Evolutionary conservation across 495 filamentous ascomycete species (phyloP).

Genomic region (Penicillium samsonianum): DNA sequence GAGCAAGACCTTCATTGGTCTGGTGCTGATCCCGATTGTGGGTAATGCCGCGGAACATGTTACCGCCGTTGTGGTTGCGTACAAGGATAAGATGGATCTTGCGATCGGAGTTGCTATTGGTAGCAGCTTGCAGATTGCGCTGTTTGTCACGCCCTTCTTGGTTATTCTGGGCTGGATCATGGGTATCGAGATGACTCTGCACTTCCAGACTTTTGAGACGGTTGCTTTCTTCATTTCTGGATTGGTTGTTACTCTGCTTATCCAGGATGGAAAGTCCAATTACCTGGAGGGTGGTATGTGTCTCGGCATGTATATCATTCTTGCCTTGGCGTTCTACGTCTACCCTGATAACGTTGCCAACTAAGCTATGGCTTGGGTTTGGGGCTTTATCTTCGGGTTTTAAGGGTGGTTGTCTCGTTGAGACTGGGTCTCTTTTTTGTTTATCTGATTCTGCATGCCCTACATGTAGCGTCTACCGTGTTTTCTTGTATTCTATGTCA

Average conservation of each 20-base stretch:
- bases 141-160: constrained; percentile 87
- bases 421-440: not conserved
- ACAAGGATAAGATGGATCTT: constrained; percentile 97
- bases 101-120: constrained; percentile 94
- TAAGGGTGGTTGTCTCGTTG: not conserved
- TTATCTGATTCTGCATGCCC: not conserved
- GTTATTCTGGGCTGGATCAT: constrained; percentile 94
- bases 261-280: constrained; percentile 93
- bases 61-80: constrained; percentile 87
- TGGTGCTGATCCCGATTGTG: constrained; percentile 94
- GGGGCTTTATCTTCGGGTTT: not conserved
- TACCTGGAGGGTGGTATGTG: constrained; percentile 95
- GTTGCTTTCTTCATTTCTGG: constrained; percentile 90
- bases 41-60: constrained; percentile 98
- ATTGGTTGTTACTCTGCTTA: constrained; percentile 87
- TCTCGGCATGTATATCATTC: constrained; percentile 75
- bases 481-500: not conserved
- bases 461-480: not conserved
- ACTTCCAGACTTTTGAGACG: constrained; percentile 92
- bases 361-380: not conserved
- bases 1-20: constrained; percentile 94
- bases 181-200: constrained; percentile 79
- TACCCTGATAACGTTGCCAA: constrained; percentile 65
- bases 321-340: constrained; percentile 86
- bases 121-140: constrained; percentile 89